These are phyloP conservation scores for Cytospora chrysosperma DNA, from an alignment of 2,329 filamentous ascomycete species.

Conservation along the genomic window DNA sequence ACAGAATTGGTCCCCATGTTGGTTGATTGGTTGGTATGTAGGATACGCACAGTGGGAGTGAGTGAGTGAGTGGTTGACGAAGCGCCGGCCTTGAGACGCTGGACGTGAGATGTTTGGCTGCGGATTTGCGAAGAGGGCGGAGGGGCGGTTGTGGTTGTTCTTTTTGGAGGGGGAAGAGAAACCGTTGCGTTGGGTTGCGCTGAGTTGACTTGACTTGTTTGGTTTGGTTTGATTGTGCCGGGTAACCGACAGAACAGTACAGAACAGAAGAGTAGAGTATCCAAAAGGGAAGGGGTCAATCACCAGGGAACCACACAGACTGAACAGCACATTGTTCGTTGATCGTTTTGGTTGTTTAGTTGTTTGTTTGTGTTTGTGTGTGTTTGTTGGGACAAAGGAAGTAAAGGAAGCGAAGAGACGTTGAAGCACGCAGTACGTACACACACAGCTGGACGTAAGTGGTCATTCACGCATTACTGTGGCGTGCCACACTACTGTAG, in stretches of 20 bases:
- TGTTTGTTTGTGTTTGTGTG: too few species aligned
- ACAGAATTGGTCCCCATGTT: background rate
- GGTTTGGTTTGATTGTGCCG: too few species aligned
- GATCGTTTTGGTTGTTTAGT: too few species aligned
- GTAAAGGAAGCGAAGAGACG: background rate
- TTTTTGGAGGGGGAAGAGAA: background rate
- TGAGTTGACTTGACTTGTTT: too few species aligned
- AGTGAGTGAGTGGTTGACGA: conserved; percentile 5
- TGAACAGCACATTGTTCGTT: background rate
- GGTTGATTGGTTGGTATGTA: too few species aligned
- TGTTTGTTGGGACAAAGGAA: background rate
- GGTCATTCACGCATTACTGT: too few species aligned
- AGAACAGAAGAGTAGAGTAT: background rate
- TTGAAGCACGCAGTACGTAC: too few species aligned
- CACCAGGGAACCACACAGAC: background rate
- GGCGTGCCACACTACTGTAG: too few species aligned
- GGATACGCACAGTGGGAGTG: background rate
- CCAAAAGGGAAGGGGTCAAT: background rate
- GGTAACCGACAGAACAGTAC: too few species aligned
- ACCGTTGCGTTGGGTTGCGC: background rate
- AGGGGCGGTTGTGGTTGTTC: background rate
- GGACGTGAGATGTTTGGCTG: conserved; percentile 8
- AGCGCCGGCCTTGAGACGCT: conserved; percentile 13
- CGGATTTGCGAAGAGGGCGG: too few species aligned
- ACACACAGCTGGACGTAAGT: too few species aligned